Base-by-base conservation (phyloP, 331 rosid species). In the Stylosanthes scabra region DNA sequence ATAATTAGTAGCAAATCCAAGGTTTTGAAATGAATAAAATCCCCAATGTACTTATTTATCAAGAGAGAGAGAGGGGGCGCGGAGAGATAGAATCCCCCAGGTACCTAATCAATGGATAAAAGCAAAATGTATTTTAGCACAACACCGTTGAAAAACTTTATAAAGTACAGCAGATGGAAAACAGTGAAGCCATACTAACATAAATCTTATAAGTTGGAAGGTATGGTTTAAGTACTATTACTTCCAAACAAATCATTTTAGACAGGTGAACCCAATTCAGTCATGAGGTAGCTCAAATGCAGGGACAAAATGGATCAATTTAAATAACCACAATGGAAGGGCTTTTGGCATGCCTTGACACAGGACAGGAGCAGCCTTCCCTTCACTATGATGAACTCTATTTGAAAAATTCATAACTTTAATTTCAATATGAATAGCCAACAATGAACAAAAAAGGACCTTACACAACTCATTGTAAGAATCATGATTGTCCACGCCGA, bases 391-490 rank as follows among this genome's bases (percentile, higher is more conserved):
- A 66, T 49, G 60, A 42, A 51, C 29, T 6, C 49, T 41, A 40
- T n/a, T n/a, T n/a, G n/a, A 31, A 59, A 54, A 40, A 44, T 65
- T 65, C 57, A 34, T 31, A 68, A 70, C 20, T 44, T 54, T 11
- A 51, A 42, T 54, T 78, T 34, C 56, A 54, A 60, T 55, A 61
- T 60, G 34, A 70, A 76, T 27, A 73, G 55, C 66, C 20, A 72
- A 68, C 42, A 66, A 67, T 57, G 72, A 14, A 14, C 12, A 12
- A 42, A 37, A 75, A 70, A 63, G 63, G 54, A 57, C 16, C 88
- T 88, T 90, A 93, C 98, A 93, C 60, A 93, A 90, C 85, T 93
- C 97, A 67, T 87, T 93, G 81, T 93, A 93, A 2, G 97, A 93
- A 78, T 93, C 98, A 8, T 88, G 91, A 83, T 86, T 84, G 68